phyloP scores from a whole-genome alignment of 1,139 yeast species.

The Yamadazyma sp. region DNA sequence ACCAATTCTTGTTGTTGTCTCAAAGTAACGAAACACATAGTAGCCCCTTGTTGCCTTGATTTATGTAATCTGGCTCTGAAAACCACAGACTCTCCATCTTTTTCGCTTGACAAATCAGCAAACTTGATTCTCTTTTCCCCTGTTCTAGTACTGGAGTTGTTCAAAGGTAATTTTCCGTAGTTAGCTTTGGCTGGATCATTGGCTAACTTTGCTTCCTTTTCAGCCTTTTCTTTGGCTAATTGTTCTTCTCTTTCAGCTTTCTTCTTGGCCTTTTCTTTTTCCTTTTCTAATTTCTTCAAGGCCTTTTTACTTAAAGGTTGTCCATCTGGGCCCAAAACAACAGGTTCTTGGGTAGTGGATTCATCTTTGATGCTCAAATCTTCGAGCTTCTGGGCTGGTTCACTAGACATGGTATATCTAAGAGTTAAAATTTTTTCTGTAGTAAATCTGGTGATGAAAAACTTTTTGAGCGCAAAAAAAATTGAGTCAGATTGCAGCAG shows the following conservation, averaged over 20 bases:
- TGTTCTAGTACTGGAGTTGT: conserved; percentile 71
- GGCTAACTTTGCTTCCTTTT: conserved; percentile 67
- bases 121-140: conserved; percentile 61
- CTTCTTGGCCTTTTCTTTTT: conserved; percentile 87
- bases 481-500: no score
- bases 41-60: conserved; percentile 93
- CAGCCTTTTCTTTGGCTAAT: conserved; percentile 83
- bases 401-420: conserved; percentile 14
- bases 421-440: conserved; percentile 3
- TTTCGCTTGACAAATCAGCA: conserved; percentile 53
- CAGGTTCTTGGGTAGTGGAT: conserved; percentile 18
- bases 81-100: conserved; percentile 77
- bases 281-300: conserved; percentile 89
- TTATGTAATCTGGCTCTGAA: conserved; percentile 94
- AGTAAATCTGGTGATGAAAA: conserved; percentile 9
- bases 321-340: conserved; percentile 77
- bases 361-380: conserved; percentile 31
- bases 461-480: not conserved
- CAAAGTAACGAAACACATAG: conserved; percentile 84
- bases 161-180: conserved; percentile 87
- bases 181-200: conserved; percentile 82
- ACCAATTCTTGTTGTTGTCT: conserved; percentile 85
- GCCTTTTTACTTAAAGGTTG: conserved; percentile 95
- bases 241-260: conserved; percentile 93
- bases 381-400: conserved; percentile 34